Percentiles rank a stretch among this genome's conserved stretches.
These are phyloP conservation scores for Dactylellina cionopaga DNA, from an alignment of 2,329 filamentous ascomycete genomes.

Conservation along the genomic window DNA sequence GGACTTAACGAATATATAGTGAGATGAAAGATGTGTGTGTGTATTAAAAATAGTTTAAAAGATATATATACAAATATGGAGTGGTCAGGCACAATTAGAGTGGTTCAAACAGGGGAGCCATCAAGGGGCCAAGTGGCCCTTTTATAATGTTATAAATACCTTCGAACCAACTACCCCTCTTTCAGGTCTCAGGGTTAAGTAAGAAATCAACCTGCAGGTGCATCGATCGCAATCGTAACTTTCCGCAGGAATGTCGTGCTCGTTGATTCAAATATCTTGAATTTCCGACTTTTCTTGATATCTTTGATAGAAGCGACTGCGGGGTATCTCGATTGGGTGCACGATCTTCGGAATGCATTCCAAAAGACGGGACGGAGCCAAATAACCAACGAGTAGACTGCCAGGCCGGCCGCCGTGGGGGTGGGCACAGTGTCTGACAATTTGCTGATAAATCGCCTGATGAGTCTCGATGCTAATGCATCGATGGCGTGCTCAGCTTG, in stretches of 20 bases:
- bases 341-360: slow-evolving; percentile 21
- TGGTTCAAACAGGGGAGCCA: no score
- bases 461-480: neutral
- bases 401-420: neutral
- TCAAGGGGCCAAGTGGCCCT: no score
- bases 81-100: no score
- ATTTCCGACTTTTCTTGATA: neutral
- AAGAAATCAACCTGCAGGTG: neutral
- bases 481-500: slow-evolving; percentile 38
- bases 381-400: neutral
- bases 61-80: no score
- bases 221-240: slow-evolving; percentile 25
- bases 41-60: no score
- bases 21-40: neutral
- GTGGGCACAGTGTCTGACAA: neutral
- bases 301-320: neutral
- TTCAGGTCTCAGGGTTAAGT: no score
- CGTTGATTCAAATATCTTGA: neutral
- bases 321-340: slow-evolving; percentile 29
- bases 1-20: no score
- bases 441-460: slow-evolving; percentile 24
- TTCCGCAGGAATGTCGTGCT: slow-evolving; percentile 47
- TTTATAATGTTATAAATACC: no score
- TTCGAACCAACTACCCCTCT: no score
- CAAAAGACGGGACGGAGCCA: slow-evolving; percentile 17